A percentile compares a stretch with the other conserved stretches of the same genome.
Conservation (phyloP, 805 yeast genomes). For the Metschnikowia shivogae region DNA sequence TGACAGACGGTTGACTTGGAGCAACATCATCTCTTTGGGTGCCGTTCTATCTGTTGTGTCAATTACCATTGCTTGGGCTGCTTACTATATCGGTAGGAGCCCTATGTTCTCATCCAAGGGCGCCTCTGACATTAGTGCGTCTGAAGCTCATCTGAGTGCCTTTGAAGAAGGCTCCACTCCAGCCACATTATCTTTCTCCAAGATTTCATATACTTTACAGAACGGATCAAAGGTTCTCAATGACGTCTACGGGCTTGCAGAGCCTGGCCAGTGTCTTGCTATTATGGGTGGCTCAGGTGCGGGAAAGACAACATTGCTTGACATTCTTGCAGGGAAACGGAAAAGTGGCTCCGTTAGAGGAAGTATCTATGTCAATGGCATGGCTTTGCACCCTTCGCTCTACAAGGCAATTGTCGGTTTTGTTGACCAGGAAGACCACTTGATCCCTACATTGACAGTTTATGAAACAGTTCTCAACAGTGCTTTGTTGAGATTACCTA, state of each 20-base stretch:
- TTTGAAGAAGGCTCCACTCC: conserved; percentile 57
- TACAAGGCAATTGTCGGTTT: conserved; percentile 77
- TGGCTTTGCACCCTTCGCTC: conserved; percentile 36
- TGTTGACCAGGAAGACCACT: conserved; percentile 92
- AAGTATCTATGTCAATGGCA: conserved; percentile 73
- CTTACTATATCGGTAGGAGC: conserved; percentile 52
- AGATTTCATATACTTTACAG: conserved; percentile 54
- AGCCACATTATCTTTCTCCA: conserved; percentile 71
- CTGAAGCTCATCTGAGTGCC: conserved; percentile 27
- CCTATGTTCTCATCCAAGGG: conserved; percentile 50
- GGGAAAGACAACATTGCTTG: conserved; percentile 91
- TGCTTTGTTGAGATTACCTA: conserved; percentile 84
- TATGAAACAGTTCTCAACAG: conserved; percentile 92
- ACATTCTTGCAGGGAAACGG: conserved; percentile 83
- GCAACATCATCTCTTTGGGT: conserved; percentile 45
- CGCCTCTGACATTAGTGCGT: conserved; percentile 13
- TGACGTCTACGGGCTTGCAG: conserved; percentile 67
- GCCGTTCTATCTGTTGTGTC: conserved; percentile 42
- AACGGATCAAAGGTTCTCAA: conserved; percentile 52
- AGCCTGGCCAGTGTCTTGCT: conserved; percentile 87
- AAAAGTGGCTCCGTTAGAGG: conserved; percentile 73
- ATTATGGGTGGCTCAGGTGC: conserved; percentile 99
- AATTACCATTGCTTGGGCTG: conserved; percentile 38
- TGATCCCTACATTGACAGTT: conserved; percentile 90
- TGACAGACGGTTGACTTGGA: conserved; percentile 39